These are phyloP conservation scores for Cantharellus cinnabarinus DNA, from an alignment of 768 basidiomycete species.

Conservation along the genomic window DNA sequence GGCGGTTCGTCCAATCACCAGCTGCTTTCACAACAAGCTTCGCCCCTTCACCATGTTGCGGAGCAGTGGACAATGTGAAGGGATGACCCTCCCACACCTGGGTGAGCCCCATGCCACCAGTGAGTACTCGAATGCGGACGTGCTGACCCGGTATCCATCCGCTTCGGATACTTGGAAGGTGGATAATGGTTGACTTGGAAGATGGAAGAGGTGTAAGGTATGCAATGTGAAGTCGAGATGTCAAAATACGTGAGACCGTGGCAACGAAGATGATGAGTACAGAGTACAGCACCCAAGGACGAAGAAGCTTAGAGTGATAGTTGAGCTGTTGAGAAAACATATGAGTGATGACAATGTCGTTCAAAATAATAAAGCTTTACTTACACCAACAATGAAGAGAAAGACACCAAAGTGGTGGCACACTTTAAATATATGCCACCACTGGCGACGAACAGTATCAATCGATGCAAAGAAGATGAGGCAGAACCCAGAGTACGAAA, in stretches of 20 bases:
- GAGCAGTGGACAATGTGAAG: neutral
- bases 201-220: neutral
- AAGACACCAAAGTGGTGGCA: neutral
- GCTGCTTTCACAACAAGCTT: neutral
- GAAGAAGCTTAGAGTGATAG: neutral
- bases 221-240: neutral
- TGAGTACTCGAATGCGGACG: constrained; percentile 2
- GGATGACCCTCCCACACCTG: neutral
- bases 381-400: neutral
- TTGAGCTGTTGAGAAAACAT: neutral
- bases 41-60: neutral
- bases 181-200: neutral
- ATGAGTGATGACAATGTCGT: neutral
- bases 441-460: neutral
- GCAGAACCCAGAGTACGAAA: neutral
- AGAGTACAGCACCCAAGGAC: neutral
- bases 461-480: constrained; percentile 1
- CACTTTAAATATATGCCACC: constrained; percentile 1
- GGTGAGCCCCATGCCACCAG: neutral
- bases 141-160: constrained; percentile 1
- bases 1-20: neutral
- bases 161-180: neutral
- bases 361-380: neutral
- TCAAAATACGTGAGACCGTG: neutral
- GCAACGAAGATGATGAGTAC: neutral